Evolutionary conservation across 805 yeast species (phyloP).

Genomic region (Martiniozyma abietophila): DNA sequence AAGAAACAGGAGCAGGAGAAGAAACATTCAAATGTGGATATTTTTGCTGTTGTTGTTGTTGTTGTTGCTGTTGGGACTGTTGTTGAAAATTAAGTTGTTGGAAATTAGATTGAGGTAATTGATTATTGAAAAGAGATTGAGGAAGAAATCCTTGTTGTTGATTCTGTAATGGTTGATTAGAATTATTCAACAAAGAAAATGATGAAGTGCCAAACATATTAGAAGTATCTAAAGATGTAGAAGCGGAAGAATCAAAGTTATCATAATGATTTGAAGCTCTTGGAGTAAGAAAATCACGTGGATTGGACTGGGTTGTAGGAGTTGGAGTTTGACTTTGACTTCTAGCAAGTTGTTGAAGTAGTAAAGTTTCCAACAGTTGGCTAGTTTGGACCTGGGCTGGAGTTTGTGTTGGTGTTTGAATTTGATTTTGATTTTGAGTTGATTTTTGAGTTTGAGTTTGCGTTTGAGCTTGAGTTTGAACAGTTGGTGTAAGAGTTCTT

Average conservation of each 20-base stretch:
- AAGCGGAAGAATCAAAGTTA: too few relatives aligned
- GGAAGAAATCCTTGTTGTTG: too few relatives aligned
- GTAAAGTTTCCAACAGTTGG: constrained; percentile 9
- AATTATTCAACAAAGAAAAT: too few relatives aligned
- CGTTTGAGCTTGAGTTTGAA: too few relatives aligned
- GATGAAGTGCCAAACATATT: too few relatives aligned
- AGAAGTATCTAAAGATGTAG: too few relatives aligned
- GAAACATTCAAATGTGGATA: not conserved
- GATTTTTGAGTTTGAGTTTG: not conserved
- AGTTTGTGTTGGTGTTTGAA: constrained; percentile 3
- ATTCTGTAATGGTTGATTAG: too few relatives aligned
- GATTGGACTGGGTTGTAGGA: constrained; percentile 3
- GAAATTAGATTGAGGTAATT: not conserved
- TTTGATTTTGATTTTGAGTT: too few relatives aligned
- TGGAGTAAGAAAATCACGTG: not conserved
- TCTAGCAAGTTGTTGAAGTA: constrained; percentile 8
- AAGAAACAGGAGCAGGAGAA: not conserved
- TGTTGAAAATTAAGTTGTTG: not conserved
- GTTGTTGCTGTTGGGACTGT: constrained; percentile 1
- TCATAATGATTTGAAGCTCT: too few relatives aligned
- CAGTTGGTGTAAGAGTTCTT: too few relatives aligned
- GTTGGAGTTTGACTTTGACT: constrained; percentile 6
- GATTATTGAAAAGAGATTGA: too few relatives aligned
- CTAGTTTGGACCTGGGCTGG: constrained; percentile 3
- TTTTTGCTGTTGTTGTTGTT: constrained; percentile 6